A percentile compares a stretch with the other conserved stretches of the same genome.
phyloP scores from a whole-genome alignment of 2,329 filamentous ascomycete species.

The Sporothrix humicola region DNA sequence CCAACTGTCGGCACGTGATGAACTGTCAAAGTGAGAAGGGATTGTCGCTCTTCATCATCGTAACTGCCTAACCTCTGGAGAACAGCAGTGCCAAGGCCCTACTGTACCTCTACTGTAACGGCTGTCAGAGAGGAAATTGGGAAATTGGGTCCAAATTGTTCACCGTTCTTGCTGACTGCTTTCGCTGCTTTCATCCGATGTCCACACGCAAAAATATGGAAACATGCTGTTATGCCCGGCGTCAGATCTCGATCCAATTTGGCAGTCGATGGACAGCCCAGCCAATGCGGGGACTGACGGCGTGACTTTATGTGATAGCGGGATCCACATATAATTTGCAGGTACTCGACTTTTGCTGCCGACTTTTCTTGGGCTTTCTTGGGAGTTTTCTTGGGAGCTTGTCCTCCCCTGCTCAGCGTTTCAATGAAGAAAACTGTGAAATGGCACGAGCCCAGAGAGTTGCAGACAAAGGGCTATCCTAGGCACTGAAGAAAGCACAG shows the following conservation, averaged over 20 bases:
- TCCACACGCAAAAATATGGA: neutral
- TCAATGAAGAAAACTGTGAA: neutral
- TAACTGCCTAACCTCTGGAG: too few species aligned
- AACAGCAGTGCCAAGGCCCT: constrained; percentile 2
- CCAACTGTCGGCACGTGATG: neutral
- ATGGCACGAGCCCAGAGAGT: neutral
- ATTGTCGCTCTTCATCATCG: too few species aligned
- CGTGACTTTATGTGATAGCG: neutral
- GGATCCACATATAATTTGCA: constrained; percentile 13
- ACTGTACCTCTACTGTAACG: neutral
- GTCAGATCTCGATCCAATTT: constrained; percentile 27
- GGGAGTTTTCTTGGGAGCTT: too few species aligned
- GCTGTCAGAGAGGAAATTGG: constrained; percentile 23
- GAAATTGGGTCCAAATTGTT: neutral
- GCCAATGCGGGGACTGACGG: constrained; percentile 4
- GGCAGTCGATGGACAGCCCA: constrained; percentile 6
- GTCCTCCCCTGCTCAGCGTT: neutral
- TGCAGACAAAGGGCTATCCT: neutral
- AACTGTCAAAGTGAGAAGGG: too few species aligned
- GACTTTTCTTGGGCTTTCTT: too few species aligned
- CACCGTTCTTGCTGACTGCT: too few species aligned
- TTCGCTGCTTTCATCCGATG: neutral
- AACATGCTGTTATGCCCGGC: neutral
- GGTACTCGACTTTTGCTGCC: neutral
- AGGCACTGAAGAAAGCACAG: neutral